These are phyloP conservation scores for Sorghum bicolor DNA, from an alignment of 176 grass and related monocot genomes.

Conservation along the genomic window Sorghum_bicolor_NCBIv3 NC_012876.2:3166501-3167000, in stretches of 20 bases:
- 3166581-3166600: constrained; percentile 92
- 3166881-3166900: no score
- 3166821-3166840: neutral
- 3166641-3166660: constrained; percentile 73
- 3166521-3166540: neutral
- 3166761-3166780: neutral
- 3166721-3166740: constrained; percentile 70
- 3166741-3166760: constrained; percentile 66
- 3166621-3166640: constrained; percentile 51
- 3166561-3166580: constrained; percentile 72
- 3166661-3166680: constrained; percentile 85
- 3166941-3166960: no score
- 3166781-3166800: neutral
- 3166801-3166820: no score
- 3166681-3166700: constrained; percentile 64
- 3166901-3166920: no score
- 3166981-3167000: no score
- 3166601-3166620: constrained; percentile 75
- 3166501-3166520: neutral
- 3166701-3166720: constrained; percentile 82
- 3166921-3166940: no score
- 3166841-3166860: neutral
- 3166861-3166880: constrained; percentile 8
- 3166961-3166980: no score
- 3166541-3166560: neutral